These are phyloP conservation scores for Elsinoe ampelina DNA, from an alignment of 2,329 filamentous ascomycete genomes.

Conservation along the genomic window DNA sequence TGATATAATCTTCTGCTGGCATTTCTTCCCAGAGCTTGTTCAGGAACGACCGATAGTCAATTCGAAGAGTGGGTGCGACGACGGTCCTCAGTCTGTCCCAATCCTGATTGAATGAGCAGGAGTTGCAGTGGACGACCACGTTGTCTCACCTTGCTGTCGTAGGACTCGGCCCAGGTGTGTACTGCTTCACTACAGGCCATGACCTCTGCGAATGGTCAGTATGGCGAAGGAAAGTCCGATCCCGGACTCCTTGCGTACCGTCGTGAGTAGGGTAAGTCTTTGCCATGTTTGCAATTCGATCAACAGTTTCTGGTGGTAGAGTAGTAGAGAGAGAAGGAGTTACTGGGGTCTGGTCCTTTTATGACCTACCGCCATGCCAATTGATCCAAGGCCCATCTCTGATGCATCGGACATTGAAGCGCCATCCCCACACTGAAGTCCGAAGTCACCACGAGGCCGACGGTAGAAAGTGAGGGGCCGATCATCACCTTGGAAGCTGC, in stretches of 20 bases:
- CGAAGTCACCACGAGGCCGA: conserved; percentile 6
- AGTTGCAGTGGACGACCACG: neutral
- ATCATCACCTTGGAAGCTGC: neutral
- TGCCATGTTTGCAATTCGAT: neutral
- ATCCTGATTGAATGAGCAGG: conserved; percentile 29
- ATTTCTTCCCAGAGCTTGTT: conserved; percentile 48
- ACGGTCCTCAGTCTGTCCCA: conserved; percentile 51
- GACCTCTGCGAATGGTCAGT: conserved; percentile 32
- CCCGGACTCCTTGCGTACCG: conserved; percentile 8
- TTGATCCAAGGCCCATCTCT: neutral
- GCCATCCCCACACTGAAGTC: conserved; percentile 1
- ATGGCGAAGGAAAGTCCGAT: no score
- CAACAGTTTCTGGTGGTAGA: neutral
- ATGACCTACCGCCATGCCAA: neutral
- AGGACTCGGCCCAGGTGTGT: conserved; percentile 57
- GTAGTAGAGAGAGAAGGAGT: neutral
- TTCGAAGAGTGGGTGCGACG: conserved; percentile 44
- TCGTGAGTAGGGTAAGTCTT: conserved; percentile 16
- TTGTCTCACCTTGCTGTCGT: conserved; percentile 48
- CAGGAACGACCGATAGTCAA: conserved; percentile 58
- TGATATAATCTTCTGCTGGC: conserved; percentile 45
- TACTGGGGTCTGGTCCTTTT: neutral
- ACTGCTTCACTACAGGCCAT: conserved; percentile 36
- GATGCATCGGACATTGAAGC: conserved; percentile 10
- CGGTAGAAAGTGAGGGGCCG: neutral